These are phyloP conservation scores for Calonectria pauciramosa DNA, from an alignment of 2,329 filamentous ascomycete genomes.

Conservation along the genomic window DNA sequence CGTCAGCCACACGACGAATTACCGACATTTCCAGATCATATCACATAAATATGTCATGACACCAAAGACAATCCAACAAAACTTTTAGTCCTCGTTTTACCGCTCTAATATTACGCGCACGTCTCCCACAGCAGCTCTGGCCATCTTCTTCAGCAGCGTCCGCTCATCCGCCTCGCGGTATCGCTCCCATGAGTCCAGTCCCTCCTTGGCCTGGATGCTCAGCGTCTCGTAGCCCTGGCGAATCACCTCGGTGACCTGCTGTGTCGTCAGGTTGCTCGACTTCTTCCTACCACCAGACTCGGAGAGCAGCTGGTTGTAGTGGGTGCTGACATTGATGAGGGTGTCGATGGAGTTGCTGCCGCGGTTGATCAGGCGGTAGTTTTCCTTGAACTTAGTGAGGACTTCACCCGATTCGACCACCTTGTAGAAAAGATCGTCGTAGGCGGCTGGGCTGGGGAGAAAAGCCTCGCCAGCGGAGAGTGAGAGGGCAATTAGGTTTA, in stretches of 20 bases:
- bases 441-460: slow-evolving; percentile 86
- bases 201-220: slow-evolving; percentile 90
- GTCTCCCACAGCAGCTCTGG: slow-evolving; percentile 79
- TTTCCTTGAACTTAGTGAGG: slow-evolving; percentile 84
- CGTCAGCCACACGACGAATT: slow-evolving; percentile 6
- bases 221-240: slow-evolving; percentile 97
- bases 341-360: slow-evolving; percentile 83
- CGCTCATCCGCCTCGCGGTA: slow-evolving; percentile 92
- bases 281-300: slow-evolving; percentile 60
- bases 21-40: slow-evolving; percentile 9
- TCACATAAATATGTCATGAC: slow-evolving; percentile 10
- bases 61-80: background rate
- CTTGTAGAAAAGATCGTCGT: slow-evolving; percentile 99
- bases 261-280: slow-evolving; percentile 81
- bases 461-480: slow-evolving; percentile 92
- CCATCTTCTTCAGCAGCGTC: slow-evolving; percentile 87
- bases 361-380: slow-evolving; percentile 73
- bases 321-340: slow-evolving; percentile 83
- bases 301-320: slow-evolving; percentile 88
- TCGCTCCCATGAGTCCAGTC: slow-evolving; percentile 85
- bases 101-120: slow-evolving; percentile 65
- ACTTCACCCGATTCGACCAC: slow-evolving; percentile 92
- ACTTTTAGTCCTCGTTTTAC: slow-evolving; percentile 31
- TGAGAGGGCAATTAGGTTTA: slow-evolving; percentile 86
- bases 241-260: slow-evolving; percentile 90